Evolutionary conservation across 2,329 filamentous ascomycete species (phyloP).

Genomic region (Alternaria tenuissima): DNA sequence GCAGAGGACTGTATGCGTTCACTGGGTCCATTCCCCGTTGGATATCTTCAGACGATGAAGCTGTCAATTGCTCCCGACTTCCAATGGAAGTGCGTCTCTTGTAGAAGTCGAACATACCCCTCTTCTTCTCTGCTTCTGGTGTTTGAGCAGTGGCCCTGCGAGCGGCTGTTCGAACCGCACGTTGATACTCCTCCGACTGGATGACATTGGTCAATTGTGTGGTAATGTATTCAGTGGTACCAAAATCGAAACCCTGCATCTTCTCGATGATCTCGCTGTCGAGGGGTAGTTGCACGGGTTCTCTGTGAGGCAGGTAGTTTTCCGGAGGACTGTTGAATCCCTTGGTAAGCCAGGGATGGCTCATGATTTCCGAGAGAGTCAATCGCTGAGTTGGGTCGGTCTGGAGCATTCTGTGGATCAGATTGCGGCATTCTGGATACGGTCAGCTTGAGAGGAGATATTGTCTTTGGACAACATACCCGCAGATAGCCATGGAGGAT

Average conservation of each 20-base stretch:
- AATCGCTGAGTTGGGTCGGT: slow-evolving; percentile 90
- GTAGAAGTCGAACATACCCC: slow-evolving; percentile 96
- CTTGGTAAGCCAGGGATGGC: slow-evolving; percentile 94
- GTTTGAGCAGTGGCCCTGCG: slow-evolving; percentile 68
- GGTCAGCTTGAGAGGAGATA: slow-evolving; percentile 8
- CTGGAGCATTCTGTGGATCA: slow-evolving; percentile 94
- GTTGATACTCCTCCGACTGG: slow-evolving; percentile 92
- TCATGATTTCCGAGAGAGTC: slow-evolving; percentile 89
- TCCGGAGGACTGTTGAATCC: slow-evolving; percentile 87
- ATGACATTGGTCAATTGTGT: slow-evolving; percentile 84
- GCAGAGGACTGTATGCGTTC: slow-evolving; percentile 89
- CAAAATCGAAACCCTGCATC: slow-evolving; percentile 99
- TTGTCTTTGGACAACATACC: slow-evolving; percentile 64
- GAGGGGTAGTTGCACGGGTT: slow-evolving; percentile 84
- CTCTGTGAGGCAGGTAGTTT: slow-evolving; percentile 83
- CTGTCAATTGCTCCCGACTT: slow-evolving; percentile 85
- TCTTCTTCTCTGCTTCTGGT: slow-evolving; percentile 75
- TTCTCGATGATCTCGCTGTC: slow-evolving; percentile 84
- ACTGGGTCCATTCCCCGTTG: slow-evolving; percentile 84
- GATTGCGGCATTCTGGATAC: slow-evolving; percentile 81
- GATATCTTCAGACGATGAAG: slow-evolving; percentile 85
- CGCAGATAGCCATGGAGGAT: slow-evolving; percentile 88
- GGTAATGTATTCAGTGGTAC: slow-evolving; percentile 82
- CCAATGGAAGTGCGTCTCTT: slow-evolving; percentile 89
- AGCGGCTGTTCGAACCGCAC: slow-evolving; percentile 75